Evolutionary conservation across 2,329 filamentous ascomycete genomes (phyloP).

Genomic region (Xylaria sp.): DNA sequence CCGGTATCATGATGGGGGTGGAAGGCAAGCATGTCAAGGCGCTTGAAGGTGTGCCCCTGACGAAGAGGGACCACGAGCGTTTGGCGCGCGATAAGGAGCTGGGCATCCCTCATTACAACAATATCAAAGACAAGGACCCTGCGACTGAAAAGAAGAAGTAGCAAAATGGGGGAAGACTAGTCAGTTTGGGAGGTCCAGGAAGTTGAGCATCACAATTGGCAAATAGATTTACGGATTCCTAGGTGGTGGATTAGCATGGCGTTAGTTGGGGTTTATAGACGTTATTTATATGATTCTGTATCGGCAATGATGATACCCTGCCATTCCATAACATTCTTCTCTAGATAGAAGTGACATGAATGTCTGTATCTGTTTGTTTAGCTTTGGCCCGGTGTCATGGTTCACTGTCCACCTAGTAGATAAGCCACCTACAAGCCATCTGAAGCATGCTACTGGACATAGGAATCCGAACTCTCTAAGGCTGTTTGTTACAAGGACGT

Average conservation of each 20-base stretch:
- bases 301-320: background rate
- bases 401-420: too few species aligned
- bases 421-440: background rate
- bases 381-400: background rate
- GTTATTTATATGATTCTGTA: background rate
- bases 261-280: slow-evolving; percentile 18
- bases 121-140: slow-evolving; percentile 55
- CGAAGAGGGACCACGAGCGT: slow-evolving; percentile 54
- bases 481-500: too few species aligned
- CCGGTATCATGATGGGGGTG: slow-evolving; percentile 69
- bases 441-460: background rate
- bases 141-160: slow-evolving; percentile 46
- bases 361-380: background rate
- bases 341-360: background rate
- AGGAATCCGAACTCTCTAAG: background rate
- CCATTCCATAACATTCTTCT: background rate
- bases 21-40: slow-evolving; percentile 74
- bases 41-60: slow-evolving; percentile 71
- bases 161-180: slow-evolving; percentile 37
- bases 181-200: slow-evolving; percentile 25
- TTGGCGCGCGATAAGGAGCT: slow-evolving; percentile 56
- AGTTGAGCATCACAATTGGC: slow-evolving; percentile 13
- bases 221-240: slow-evolving; percentile 19
- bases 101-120: slow-evolving; percentile 63
- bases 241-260: slow-evolving; percentile 12